Base-by-base conservation (phyloP, 495 filamentous ascomycete genomes). In the Aspergillus cristatus region DNA sequence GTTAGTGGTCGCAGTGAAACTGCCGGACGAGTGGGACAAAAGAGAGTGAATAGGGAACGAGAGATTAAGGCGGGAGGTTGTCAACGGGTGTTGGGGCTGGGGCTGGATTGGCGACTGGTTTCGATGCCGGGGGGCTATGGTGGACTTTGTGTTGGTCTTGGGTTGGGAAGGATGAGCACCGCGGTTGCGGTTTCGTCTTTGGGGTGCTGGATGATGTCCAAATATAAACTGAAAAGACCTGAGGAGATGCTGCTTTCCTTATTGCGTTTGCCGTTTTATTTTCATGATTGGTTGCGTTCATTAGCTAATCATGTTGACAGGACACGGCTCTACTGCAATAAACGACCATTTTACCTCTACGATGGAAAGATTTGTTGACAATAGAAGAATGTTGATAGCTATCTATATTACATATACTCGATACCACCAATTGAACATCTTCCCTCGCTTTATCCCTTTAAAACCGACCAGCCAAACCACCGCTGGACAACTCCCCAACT, bases 201-300 rank as follows among this genome's bases (percentile, higher is more conserved):
- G 41, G 48, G 53, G 59, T 33, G 40, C 40, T 48, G 65, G 33
- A 66, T 75, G 69, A 74, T 47, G 71, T 68, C 53, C 53, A 47
- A 56, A 47, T 43, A 47, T 52, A 65, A 65, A 76, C 65, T 73
- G 68, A 74, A 76, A 76, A 76, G 72, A 72, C 58, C 73, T 76
- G 73, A 76, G 72, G 62, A 68, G 60, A 63, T 14, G 7, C 14
- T 34, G 6, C 13, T 28, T 6, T 31, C 37, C 18, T n/a, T 34
- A 11, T 32, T 10, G n/a, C 12, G 10, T 7, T 34, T 38, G 18
- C 7, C 6, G n/a, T n/a, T n/a, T n/a, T n/a, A n/a, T n/a, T n/a
- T n/a, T n/a, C n/a, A n/a, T n/a, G n/a, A n/a, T n/a, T n/a, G n/a
- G n/a, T n/a, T n/a, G n/a, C n/a, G n/a, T n/a, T n/a, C n/a, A n/a